Base-by-base conservation (phyloP, 116 monocot species). In the Cymodocea nodosa region DNA sequence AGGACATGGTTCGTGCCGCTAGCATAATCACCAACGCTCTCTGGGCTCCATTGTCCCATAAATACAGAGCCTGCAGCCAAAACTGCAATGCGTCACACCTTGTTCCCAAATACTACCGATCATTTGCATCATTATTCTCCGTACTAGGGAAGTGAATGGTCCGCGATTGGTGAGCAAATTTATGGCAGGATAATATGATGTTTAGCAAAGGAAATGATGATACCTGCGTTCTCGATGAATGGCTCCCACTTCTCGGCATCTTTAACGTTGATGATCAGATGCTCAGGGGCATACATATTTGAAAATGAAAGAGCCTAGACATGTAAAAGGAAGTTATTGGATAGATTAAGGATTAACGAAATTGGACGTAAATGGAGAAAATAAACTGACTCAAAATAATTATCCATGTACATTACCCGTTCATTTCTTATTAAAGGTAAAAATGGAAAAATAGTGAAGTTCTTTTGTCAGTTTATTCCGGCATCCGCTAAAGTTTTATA, bases 1-100 rank as follows among this genome's bases (percentile, higher is more conserved):
- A 97, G 87, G 36, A 97, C 97, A 67, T 97, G 97, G 72, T 97
- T 97, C 9, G 97, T 91, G 52, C 97, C 91, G 5, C 91, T 97
- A 0, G 97, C 97, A 40, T 91, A 97, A 74, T 97, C 97, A 12
- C 97, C 97, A 15, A 97, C 83, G 35, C 97, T 97, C 74, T 97
- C 91, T 2, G 97, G 97, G 23, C 75, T 97, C 97, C 97, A 97
- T 49, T 76, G 83, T 56, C 97, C 97, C 58, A 97, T 39, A 76
- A 91, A 97, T 11, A 97, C 97, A 3, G 97, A 97, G 4, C 97
- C 91, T 95, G 82, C 4, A 56, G 35, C 19, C 18, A 70, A 19
- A 57, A 20, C 22, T 22, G 13, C 15, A 60, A 60, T 3, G 7
- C 1, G 15, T 35, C 35, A 4, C 7, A 13, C 25, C 5, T 59